phyloP scores from a whole-genome alignment of 192 early-diverging fungal species.

The Spizellomyces sp. region DNA sequence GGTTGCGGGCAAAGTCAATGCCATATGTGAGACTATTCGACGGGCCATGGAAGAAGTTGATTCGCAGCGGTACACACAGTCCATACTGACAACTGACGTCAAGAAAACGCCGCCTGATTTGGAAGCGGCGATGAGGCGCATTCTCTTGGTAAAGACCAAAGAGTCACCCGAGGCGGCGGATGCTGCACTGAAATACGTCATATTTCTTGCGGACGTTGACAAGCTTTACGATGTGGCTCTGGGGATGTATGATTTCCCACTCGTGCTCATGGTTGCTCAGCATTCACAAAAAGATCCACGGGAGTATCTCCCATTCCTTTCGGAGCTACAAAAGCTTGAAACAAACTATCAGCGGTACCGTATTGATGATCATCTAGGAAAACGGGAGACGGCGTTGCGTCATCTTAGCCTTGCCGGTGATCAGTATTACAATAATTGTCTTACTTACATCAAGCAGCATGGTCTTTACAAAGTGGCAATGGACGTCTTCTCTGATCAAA shows the following conservation, averaged over 20 bases:
- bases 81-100: constrained; percentile 84
- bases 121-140: constrained; percentile 72
- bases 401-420: constrained; percentile 54
- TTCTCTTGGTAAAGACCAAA: constrained; percentile 63
- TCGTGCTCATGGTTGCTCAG: constrained; percentile 95
- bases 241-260: constrained; percentile 90
- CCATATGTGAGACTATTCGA: constrained; percentile 71
- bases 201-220: constrained; percentile 90
- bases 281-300: constrained; percentile 95
- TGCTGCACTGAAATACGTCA: constrained; percentile 82
- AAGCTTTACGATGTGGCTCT: constrained; percentile 87
- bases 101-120: constrained; percentile 80
- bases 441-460: constrained; percentile 67
- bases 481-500: constrained; percentile 47
- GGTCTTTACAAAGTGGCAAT: constrained; percentile 66
- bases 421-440: constrained; percentile 45
- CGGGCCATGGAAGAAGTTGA: constrained; percentile 57
- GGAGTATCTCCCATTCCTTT: constrained; percentile 90
- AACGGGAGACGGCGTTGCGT: constrained; percentile 65
- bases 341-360: constrained; percentile 79
- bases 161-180: constrained; percentile 70
- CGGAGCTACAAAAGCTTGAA: constrained; percentile 75
- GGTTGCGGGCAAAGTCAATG: constrained; percentile 66
- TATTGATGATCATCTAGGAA: constrained; percentile 86
- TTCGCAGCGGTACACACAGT: constrained; percentile 65